A percentile compares a stretch with the other conserved stretches of the same genome.
phyloP scores from a whole-genome alignment of 225 moss, liverwort and hornwort genomes.

The Pseudisothecium myosuroides region DNA sequence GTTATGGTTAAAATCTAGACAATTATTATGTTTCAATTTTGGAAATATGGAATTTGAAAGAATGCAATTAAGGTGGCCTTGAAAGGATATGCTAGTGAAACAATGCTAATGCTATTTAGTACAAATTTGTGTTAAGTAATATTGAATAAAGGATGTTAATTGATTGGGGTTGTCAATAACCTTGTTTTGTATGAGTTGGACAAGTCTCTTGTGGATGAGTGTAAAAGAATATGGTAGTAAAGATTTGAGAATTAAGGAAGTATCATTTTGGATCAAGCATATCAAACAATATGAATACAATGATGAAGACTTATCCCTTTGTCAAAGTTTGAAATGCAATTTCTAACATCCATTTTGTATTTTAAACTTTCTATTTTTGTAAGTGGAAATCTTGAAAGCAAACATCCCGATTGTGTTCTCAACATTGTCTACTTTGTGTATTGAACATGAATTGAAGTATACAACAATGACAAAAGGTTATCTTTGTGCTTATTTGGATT shows the following conservation, averaged over 20 bases:
- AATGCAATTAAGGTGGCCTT: not conserved
- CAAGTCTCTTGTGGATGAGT: rapidly evolving
- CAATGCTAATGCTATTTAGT: not conserved
- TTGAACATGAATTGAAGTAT: not conserved
- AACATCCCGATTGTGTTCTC: rapidly evolving
- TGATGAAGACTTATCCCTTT: not conserved
- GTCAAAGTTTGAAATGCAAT: not conserved
- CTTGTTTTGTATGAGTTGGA: no score
- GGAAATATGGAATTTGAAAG: not conserved
- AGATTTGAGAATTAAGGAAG: not conserved
- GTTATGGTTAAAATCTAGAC: no score
- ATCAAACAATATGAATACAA: not conserved
- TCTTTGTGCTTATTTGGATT: rapidly evolving
- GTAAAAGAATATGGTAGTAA: not conserved
- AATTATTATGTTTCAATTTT: not conserved
- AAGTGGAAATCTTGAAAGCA: not conserved
- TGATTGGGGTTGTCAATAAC: no score
- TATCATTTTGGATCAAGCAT: not conserved
- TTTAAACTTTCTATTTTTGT: not conserved
- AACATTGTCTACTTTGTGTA: not conserved
- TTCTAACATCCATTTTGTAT: not conserved
- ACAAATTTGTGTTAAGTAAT: rapidly evolving
- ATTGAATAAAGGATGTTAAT: not conserved
- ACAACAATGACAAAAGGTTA: not conserved
- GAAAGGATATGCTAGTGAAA: not conserved